A percentile compares a stretch with the other conserved stretches of the same genome.
Evolutionary conservation across 257 asterid genomes (phyloP).

Genomic region (Dorcoceras hygrometricum): DNA sequence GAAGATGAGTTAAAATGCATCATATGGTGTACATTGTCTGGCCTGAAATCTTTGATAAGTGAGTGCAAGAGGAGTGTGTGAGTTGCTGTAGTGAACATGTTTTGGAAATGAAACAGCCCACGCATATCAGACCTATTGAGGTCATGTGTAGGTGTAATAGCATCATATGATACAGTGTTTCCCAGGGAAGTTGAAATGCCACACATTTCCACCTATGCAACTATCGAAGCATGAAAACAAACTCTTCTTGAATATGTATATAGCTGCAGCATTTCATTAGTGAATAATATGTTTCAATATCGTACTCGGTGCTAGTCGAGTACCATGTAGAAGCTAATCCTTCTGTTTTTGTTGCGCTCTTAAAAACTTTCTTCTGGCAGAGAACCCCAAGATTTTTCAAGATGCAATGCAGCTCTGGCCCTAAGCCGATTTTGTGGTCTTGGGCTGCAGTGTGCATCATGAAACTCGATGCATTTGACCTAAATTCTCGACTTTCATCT

Average conservation of each 20-base stretch:
- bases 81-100: not conserved
- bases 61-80: conserved; percentile 2
- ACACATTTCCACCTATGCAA: not conserved
- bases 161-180: not conserved
- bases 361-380: not conserved
- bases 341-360: not conserved
- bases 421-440: not conserved
- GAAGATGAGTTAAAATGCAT: not conserved
- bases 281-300: not conserved
- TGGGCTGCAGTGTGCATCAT: not conserved
- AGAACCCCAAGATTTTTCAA: not conserved
- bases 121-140: not conserved
- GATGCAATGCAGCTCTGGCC: not conserved
- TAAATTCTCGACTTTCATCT: not conserved
- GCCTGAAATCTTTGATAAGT: not conserved
- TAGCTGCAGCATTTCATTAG: not conserved
- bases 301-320: too few species aligned
- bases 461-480: not conserved
- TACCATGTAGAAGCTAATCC: not conserved
- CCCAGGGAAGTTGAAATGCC: not conserved
- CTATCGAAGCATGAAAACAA: not conserved
- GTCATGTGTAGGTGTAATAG: not conserved
- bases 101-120: not conserved
- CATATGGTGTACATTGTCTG: not conserved
- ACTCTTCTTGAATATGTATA: not conserved